Evolutionary conservation across 2,329 filamentous ascomycete genomes (phyloP).

Genomic region (Leptoxyphium fumago): DNA sequence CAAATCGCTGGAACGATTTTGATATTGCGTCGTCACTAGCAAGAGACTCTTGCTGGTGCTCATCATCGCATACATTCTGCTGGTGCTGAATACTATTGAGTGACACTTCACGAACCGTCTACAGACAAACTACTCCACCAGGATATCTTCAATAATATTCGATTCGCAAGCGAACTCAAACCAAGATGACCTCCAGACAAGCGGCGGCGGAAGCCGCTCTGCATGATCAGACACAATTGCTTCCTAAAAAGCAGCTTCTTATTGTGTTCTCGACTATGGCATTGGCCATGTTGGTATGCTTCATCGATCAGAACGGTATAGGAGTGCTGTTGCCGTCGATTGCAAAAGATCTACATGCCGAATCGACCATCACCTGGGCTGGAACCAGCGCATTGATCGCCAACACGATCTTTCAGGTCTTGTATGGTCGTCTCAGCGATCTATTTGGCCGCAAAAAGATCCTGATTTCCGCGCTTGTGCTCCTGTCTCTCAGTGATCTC

Average conservation of each 20-base stretch:
- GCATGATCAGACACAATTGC: constrained; percentile 43
- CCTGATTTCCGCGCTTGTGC: constrained; percentile 36
- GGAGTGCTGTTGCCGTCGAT: constrained; percentile 26
- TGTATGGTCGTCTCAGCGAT: constrained; percentile 37
- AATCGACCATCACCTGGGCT: constrained; percentile 41
- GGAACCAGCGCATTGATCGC: constrained; percentile 40
- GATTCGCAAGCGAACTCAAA: no score
- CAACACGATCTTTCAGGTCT: constrained; percentile 48
- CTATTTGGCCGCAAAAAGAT: constrained; percentile 38
- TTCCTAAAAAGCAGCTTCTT: constrained; percentile 36
- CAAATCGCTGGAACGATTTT: no score
- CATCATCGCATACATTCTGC: no score
- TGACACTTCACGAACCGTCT: no score
- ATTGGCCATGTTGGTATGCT: constrained; percentile 39
- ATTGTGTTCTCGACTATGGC: constrained; percentile 39
- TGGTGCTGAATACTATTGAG: no score
- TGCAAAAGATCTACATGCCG: constrained; percentile 22
- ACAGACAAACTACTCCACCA: no score
- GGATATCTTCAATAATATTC: no score
- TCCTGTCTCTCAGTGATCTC: constrained; percentile 43
- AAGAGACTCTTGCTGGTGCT: no score
- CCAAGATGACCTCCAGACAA: background rate
- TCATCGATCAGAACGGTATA: constrained; percentile 44
- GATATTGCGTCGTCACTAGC: no score
- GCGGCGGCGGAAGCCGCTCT: constrained; percentile 28